Evolutionary conservation across 208 protist species (phyloP), one percentile per base, ranked within the genome.

Genomic region (Trypanosoma conorhini): DNA sequence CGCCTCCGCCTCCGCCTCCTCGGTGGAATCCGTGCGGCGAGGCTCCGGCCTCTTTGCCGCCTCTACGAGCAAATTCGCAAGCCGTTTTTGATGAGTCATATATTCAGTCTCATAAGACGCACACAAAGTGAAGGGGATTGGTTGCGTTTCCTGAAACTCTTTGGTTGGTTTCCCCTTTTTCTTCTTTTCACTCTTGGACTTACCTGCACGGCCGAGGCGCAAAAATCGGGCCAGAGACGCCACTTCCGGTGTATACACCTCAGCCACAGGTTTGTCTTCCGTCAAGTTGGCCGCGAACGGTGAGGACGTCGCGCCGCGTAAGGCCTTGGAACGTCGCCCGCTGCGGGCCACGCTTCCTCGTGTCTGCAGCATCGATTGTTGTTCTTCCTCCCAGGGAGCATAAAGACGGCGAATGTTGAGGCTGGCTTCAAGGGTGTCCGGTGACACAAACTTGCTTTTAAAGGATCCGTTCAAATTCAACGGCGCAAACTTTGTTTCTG

Each of bases 371-470:
- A 22, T 22, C 28, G 10, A n/a, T 35, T 0, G 13, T 33, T 24
- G 52, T 12, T 58, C 52, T 2, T 26, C 52, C 8, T 58, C 52
- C 22, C 28, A 58, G 28, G 52, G 52, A 24, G 28, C 26, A 58
- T 58, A 33, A 5, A 42, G 15, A 55, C 57, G 42, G 61, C 40
- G 17, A 63, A 35, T 38, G 50, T 57, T 19, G 51, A 65, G 50
- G 19, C 22, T 26, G 40, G 42, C 7, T 46, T 13, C 24, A 33
- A 52, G n/a, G 31, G 4, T 24, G 24, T 40, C 24, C 12, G 31
- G 13, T 10, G 22, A n/a, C 26, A n/a, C 1, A 1, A 48, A 21
- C 42, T 3, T 9, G 1, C 4, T 46, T 46, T 46, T 46, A 13
- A 3, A 46, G 15, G 3, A 1, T 2, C 3, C 42, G 17, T 3